Percentiles rank a stretch among this genome's conserved stretches.
These are phyloP conservation scores for Lentinula boryana DNA, from an alignment of 768 basidiomycete species.

Conservation along the genomic window DNA sequence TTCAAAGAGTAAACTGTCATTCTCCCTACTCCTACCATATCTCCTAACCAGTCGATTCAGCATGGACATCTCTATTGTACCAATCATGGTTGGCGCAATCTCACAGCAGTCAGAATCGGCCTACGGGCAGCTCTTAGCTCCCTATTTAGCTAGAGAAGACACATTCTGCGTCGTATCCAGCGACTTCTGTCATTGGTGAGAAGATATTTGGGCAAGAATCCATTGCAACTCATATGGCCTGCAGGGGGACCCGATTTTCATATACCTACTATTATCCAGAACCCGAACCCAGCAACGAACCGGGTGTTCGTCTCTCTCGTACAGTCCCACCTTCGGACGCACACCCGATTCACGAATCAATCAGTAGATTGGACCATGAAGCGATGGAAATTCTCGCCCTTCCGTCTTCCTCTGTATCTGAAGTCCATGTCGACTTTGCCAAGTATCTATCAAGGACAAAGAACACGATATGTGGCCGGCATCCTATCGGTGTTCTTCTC, in stretches of 20 bases:
- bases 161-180: slow-evolving; percentile 90
- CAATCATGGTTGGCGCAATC: slow-evolving; percentile 85
- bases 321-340: slow-evolving; percentile 30
- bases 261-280: slow-evolving; percentile 86
- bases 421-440: slow-evolving; percentile 56
- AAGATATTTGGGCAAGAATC: slow-evolving; percentile 12
- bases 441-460: slow-evolving; percentile 66
- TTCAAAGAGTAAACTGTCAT: slow-evolving; percentile 59
- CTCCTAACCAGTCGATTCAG: slow-evolving; percentile 25
- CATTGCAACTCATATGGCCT: not conserved
- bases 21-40: not conserved
- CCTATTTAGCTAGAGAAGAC: slow-evolving; percentile 69
- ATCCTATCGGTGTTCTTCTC: slow-evolving; percentile 90
- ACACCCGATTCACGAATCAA: slow-evolving; percentile 79
- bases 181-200: slow-evolving; percentile 96
- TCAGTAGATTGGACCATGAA: slow-evolving; percentile 78
- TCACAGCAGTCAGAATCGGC: slow-evolving; percentile 48
- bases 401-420: slow-evolving; percentile 36
- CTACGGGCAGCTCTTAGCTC: slow-evolving; percentile 71
- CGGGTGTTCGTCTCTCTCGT: slow-evolving; percentile 47
- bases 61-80: slow-evolving; percentile 75
- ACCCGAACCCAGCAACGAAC: slow-evolving; percentile 37
- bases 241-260: slow-evolving; percentile 77
- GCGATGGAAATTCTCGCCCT: slow-evolving; percentile 71
- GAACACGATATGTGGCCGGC: slow-evolving; percentile 97